These are phyloP conservation scores for Eutrema japonicum DNA, from an alignment of 345 rosid species.

Conservation along the genomic window DNA sequence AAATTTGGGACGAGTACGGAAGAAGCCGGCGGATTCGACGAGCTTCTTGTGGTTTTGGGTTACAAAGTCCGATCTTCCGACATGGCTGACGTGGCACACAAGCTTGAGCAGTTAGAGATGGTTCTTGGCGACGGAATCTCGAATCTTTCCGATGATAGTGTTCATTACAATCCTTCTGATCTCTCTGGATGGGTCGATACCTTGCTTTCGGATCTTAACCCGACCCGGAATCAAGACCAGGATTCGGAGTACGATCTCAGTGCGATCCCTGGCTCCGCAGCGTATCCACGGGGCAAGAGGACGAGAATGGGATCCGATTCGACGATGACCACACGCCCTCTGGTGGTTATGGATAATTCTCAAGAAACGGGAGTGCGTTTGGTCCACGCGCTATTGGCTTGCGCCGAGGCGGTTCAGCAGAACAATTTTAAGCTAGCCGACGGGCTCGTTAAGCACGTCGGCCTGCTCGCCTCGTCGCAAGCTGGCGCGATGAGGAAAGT, in stretches of 20 bases:
- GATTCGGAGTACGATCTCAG: slow-evolving; percentile 73
- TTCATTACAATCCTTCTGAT: slow-evolving; percentile 84
- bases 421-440: slow-evolving; percentile 67
- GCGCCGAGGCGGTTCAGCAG: slow-evolving; percentile 83
- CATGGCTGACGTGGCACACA: slow-evolving; percentile 90
- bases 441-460: slow-evolving; percentile 77
- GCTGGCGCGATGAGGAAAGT: slow-evolving; percentile 90
- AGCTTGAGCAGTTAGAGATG: slow-evolving; percentile 86
- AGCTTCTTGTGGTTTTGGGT: slow-evolving; percentile 75
- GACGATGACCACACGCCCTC: slow-evolving; percentile 51
- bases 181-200: slow-evolving; percentile 70
- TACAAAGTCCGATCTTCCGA: slow-evolving; percentile 80
- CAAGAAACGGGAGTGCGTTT: slow-evolving; percentile 87
- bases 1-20: slow-evolving; percentile 40
- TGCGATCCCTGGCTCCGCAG: slow-evolving; percentile 79
- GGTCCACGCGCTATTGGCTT: slow-evolving; percentile 82
- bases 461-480: slow-evolving; percentile 72
- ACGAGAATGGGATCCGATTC: slow-evolving; percentile 42
- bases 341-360: slow-evolving; percentile 78
- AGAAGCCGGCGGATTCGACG: slow-evolving; percentile 81
- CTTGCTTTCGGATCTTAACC: slow-evolving; percentile 63
- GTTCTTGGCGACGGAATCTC: slow-evolving; percentile 77
- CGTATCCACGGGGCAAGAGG: slow-evolving; percentile 55
- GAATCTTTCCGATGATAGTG: slow-evolving; percentile 58
- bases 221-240: slow-evolving; percentile 31